phyloP scores from a whole-genome alignment of 257 asterid species.

The Anisodus acutangulus region DNA sequence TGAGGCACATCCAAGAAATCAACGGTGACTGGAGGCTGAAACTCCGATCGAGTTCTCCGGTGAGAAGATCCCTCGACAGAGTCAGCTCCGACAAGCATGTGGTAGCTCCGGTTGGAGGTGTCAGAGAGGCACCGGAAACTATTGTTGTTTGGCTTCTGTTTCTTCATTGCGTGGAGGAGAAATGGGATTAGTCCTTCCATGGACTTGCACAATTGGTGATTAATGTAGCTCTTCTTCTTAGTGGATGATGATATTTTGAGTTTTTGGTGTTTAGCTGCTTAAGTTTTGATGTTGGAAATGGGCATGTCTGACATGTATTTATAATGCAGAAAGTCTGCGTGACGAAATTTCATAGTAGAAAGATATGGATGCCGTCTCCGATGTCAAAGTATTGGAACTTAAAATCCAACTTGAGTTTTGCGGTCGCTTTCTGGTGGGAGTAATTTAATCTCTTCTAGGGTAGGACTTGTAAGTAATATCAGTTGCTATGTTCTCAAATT shows the following conservation, averaged over 20 bases:
- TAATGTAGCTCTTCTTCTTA: neutral
- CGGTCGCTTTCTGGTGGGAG: too few relatives aligned
- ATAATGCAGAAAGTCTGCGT: neutral
- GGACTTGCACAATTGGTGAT: neutral
- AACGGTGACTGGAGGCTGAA: slow-evolving; percentile 32
- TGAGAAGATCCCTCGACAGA: slow-evolving; percentile 54
- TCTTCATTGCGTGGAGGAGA: slow-evolving; percentile 63
- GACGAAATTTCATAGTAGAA: neutral
- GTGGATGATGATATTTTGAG: neutral
- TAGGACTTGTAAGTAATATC: too few relatives aligned
- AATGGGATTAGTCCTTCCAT: slow-evolving; percentile 82
- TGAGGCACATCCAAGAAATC: slow-evolving; percentile 33
- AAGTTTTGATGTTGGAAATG: neutral
- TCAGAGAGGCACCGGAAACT: slow-evolving; percentile 58
- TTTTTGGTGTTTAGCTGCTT: neutral
- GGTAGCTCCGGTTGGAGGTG: slow-evolving; percentile 69
- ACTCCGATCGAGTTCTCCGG: slow-evolving; percentile 52
- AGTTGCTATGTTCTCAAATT: too few relatives aligned
- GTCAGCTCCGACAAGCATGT: slow-evolving; percentile 50
- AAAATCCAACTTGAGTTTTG: too few relatives aligned
- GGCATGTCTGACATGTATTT: neutral
- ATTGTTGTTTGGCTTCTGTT: slow-evolving; percentile 45
- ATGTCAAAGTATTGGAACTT: too few relatives aligned
- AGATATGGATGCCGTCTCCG: neutral
- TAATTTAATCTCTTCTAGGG: too few relatives aligned